phyloP scores from a whole-genome alignment of 1,284 basidiomycete genomes.

The Malassezia slooffiae region DNA sequence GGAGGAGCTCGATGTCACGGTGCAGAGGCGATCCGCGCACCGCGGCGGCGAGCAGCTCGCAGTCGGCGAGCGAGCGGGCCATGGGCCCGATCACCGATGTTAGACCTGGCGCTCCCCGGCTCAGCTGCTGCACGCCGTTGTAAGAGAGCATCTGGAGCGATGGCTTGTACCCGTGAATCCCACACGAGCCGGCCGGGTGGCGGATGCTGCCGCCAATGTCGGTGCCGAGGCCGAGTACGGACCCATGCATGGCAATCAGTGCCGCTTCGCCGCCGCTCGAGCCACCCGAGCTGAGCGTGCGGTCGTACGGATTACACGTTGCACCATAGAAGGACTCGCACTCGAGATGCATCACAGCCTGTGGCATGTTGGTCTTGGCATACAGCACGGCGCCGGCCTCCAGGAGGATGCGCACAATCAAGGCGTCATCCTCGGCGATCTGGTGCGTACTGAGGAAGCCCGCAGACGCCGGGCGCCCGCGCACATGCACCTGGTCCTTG shows the following conservation, averaged over 20 bases:
- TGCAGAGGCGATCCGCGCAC: too few species aligned
- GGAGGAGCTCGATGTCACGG: too few species aligned
- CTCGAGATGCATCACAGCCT: conserved; percentile 18
- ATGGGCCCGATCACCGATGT: too few species aligned
- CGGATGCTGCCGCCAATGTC: conserved; percentile 31
- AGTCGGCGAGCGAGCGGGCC: too few species aligned
- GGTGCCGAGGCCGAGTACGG: conserved; percentile 22
- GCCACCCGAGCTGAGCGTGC: conserved; percentile 16
- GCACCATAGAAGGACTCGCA: conserved; percentile 10
- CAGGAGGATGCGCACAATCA: conserved; percentile 18
- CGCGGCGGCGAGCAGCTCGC: too few species aligned
- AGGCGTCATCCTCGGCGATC: conserved; percentile 14
- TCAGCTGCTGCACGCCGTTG: too few species aligned
- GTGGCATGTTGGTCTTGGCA: conserved; percentile 24
- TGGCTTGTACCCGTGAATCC: too few species aligned
- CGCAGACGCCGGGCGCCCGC: too few species aligned
- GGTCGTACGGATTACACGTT: conserved; percentile 15
- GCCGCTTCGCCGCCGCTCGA: conserved; percentile 26
- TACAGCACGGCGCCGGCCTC: conserved; percentile 22
- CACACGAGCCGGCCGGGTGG: conserved; percentile 16
- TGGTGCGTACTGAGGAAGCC: too few species aligned
- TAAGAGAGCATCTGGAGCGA: too few species aligned
- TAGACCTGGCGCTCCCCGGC: too few species aligned
- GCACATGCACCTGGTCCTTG: too few species aligned
- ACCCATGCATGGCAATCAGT: conserved; percentile 20